phyloP scores from a whole-genome alignment of 805 yeast genomes.

The Millerozyma miso region DNA sequence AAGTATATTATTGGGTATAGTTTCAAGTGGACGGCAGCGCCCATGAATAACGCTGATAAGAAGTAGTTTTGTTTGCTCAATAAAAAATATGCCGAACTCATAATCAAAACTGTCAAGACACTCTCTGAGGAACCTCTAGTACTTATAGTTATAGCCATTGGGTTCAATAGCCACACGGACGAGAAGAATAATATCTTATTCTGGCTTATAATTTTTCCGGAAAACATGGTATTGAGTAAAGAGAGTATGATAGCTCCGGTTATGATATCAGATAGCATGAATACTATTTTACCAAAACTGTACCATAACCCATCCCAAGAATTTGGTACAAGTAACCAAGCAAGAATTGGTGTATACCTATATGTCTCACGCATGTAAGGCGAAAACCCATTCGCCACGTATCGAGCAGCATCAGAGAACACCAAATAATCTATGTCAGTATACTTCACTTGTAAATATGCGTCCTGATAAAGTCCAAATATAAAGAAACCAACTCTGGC shows the following conservation, averaged over 20 bases:
- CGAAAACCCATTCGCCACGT: conserved; percentile 53
- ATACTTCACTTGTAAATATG: conserved; percentile 70
- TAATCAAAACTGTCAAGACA: conserved; percentile 70
- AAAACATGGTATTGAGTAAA: conserved; percentile 27
- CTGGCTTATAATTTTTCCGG: conserved; percentile 3
- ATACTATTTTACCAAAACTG: conserved; percentile 75
- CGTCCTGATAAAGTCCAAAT: conserved; percentile 87
- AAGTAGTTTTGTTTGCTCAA: conserved; percentile 23
- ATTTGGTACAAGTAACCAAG: conserved; percentile 80
- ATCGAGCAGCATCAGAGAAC: conserved; percentile 86
- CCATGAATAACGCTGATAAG: conserved; percentile 48
- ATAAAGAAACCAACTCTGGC: conserved; percentile 60
- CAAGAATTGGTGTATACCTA: conserved; percentile 85
- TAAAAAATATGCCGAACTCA: conserved; percentile 52
- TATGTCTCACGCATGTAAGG: conserved; percentile 88
- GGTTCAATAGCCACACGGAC: conserved; percentile 83
- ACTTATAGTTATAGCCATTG: conserved; percentile 90
- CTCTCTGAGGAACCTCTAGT: conserved; percentile 95
- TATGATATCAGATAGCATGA: conserved; percentile 70
- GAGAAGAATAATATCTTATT: conserved; percentile 40
- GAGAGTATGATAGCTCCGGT: conserved; percentile 59
- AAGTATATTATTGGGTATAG: conserved; percentile 87
- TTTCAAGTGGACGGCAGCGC: conserved; percentile 82
- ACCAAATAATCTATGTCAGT: conserved; percentile 95
- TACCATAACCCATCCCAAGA: conserved; percentile 36